phyloP scores from a whole-genome alignment of 176 grass and related monocot genomes.

The Avena eriantha region DNA sequence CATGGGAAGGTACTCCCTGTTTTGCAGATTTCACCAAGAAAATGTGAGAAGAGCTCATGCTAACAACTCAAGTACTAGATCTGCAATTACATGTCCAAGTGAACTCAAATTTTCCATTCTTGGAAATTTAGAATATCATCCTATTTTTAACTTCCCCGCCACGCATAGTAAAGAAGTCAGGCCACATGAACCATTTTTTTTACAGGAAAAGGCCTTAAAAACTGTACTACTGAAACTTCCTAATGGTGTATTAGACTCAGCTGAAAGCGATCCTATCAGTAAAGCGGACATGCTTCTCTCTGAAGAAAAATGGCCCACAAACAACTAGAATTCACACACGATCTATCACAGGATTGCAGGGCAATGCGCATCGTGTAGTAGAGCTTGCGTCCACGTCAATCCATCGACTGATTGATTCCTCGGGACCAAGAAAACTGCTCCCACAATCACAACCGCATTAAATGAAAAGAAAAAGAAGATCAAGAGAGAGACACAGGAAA shows the following conservation, averaged over 20 bases:
- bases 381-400: constrained; percentile 20
- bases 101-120: background rate
- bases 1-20: constrained; percentile 96
- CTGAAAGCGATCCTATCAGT: background rate
- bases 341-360: background rate
- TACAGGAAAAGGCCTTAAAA: background rate
- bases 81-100: background rate
- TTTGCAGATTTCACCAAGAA: background rate
- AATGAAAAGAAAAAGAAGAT: background rate
- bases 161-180: no score
- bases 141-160: background rate
- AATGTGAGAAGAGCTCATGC: background rate
- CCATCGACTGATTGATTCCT: background rate
- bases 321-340: background rate
- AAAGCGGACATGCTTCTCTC: background rate
- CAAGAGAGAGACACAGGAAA: background rate
- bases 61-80: background rate
- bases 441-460: constrained; percentile 25
- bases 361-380: background rate
- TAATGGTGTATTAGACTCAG: background rate
- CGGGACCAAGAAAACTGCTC: background rate
- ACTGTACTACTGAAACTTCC: background rate
- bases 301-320: background rate
- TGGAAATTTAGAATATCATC: background rate
- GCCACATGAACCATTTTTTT: background rate